Conservation (phyloP, 148 eudicot species). For the Pouteria glomerata region DNA sequence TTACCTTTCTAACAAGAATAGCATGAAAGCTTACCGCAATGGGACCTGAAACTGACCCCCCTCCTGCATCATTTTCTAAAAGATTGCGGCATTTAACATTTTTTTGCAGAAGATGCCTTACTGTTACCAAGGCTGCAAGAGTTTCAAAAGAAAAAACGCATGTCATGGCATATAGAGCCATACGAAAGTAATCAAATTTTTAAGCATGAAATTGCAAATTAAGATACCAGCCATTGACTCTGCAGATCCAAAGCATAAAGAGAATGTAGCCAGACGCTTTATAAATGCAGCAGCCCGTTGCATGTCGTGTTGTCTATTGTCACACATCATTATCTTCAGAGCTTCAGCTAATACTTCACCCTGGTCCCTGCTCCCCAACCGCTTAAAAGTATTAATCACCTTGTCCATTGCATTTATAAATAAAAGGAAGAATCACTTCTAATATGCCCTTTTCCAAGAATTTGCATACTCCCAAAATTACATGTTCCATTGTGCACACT, state of each 20-base stretch:
- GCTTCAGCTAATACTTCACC: conserved; percentile 92
- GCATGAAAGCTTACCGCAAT: conserved; percentile 50
- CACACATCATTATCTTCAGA: conserved; percentile 89
- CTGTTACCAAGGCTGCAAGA: conserved; percentile 84
- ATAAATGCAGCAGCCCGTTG: conserved; percentile 97
- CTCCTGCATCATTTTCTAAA: conserved; percentile 93
- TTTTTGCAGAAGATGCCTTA: conserved; percentile 79
- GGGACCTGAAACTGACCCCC: conserved; percentile 90
- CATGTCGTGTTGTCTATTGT: conserved; percentile 97
- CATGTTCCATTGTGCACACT: background rate
- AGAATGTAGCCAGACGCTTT: conserved; percentile 75
- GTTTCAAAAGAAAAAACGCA: background rate
- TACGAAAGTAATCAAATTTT: background rate
- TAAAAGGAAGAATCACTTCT: background rate
- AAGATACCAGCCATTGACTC: conserved; percentile 90
- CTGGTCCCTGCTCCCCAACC: conserved; percentile 51
- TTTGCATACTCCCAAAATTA: background rate
- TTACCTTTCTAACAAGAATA: background rate
- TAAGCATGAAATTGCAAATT: background rate
- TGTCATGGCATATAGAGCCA: background rate
- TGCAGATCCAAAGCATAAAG: conserved; percentile 77
- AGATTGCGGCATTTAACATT: conserved; percentile 81
- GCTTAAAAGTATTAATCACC: background rate
- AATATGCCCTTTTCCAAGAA: background rate
- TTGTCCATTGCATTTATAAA: background rate